Conservation (phyloP, 2,329 filamentous ascomycete species). For the Aureobasidium pullulans region DNA sequence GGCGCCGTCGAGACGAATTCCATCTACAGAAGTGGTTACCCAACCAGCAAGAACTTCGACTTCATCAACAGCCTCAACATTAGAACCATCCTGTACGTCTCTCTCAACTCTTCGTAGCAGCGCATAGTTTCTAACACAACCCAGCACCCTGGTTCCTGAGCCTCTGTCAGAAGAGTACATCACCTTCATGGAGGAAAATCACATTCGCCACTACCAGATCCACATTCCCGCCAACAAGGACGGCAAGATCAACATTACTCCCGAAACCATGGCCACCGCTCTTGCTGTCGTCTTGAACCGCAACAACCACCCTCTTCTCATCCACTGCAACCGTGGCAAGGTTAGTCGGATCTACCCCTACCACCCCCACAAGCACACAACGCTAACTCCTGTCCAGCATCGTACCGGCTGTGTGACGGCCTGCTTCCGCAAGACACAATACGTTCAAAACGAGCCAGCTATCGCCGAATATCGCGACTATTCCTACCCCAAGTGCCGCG, state of each 20-base stretch:
- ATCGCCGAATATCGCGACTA: slow-evolving; percentile 68
- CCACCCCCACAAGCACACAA: background rate
- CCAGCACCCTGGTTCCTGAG: slow-evolving; percentile 45
- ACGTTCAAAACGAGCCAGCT: slow-evolving; percentile 56
- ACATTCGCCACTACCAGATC: slow-evolving; percentile 67
- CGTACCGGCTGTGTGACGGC: slow-evolving; percentile 86
- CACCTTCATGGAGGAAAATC: slow-evolving; percentile 56
- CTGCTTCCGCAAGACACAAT: slow-evolving; percentile 64
- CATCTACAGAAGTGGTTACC: slow-evolving; percentile 78
- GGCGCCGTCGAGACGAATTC: slow-evolving; percentile 62
- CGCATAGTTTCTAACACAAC: background rate
- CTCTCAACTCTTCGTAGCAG: background rate
- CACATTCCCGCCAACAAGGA: slow-evolving; percentile 87
- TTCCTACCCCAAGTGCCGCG: slow-evolving; percentile 43
- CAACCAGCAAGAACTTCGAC: slow-evolving; percentile 59
- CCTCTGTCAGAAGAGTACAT: slow-evolving; percentile 41
- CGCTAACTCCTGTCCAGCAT: slow-evolving; percentile 39
- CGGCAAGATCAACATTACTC: slow-evolving; percentile 51
- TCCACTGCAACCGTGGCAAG: slow-evolving; percentile 94
- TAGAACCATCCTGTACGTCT: slow-evolving; percentile 68
- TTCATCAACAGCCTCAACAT: slow-evolving; percentile 62
- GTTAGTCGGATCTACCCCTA: background rate
- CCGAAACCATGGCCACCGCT: slow-evolving; percentile 61
- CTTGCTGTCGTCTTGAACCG: slow-evolving; percentile 64
- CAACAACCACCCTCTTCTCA: slow-evolving; percentile 68